These are phyloP conservation scores for Candida endomychidarum DNA, from an alignment of 805 yeast species.

Conservation along the genomic window DNA sequence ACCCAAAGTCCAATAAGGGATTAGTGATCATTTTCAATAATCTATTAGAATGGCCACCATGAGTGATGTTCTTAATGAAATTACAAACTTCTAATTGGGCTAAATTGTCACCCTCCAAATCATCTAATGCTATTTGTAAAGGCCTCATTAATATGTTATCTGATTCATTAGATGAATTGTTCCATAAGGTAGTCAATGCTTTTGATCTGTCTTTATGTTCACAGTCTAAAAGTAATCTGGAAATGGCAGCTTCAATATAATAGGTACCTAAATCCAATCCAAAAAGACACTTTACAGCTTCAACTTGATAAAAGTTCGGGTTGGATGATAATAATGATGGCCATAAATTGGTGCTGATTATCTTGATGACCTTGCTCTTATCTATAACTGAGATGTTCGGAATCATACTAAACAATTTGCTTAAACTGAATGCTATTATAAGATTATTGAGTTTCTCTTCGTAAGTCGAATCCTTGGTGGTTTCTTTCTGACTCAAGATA, in stretches of 20 bases:
- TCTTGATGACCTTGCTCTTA: constrained; percentile 22
- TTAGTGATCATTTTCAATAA: constrained; percentile 58
- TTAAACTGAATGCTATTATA: constrained; percentile 43
- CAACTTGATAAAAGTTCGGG: constrained; percentile 62
- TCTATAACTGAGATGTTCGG: constrained; percentile 30
- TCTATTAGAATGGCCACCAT: constrained; percentile 57
- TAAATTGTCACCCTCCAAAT: constrained; percentile 28
- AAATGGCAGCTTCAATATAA: constrained; percentile 71
- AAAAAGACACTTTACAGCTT: constrained; percentile 65
- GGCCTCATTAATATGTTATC: constrained; percentile 60
- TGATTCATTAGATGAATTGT: constrained; percentile 59
- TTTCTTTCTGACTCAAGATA: constrained; percentile 17
- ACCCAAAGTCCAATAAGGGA: constrained; percentile 47
- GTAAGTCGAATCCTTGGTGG: constrained; percentile 9
- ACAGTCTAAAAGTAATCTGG: constrained; percentile 49
- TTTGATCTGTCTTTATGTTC: constrained; percentile 39
- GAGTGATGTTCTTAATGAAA: constrained; percentile 16
- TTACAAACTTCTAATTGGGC: constrained; percentile 14
- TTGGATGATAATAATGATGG: constrained; percentile 45
- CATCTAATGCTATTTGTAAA: constrained; percentile 66
- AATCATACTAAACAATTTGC: constrained; percentile 40
- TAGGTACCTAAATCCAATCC: constrained; percentile 53
- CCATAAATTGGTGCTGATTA: constrained; percentile 54
- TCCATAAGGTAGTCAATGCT: constrained; percentile 72
- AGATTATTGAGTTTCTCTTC: constrained; percentile 10